A percentile compares a stretch with the other conserved stretches of the same genome.
phyloP scores from a whole-genome alignment of 179 eudicot species.

The Camellia oleifera region DNA sequence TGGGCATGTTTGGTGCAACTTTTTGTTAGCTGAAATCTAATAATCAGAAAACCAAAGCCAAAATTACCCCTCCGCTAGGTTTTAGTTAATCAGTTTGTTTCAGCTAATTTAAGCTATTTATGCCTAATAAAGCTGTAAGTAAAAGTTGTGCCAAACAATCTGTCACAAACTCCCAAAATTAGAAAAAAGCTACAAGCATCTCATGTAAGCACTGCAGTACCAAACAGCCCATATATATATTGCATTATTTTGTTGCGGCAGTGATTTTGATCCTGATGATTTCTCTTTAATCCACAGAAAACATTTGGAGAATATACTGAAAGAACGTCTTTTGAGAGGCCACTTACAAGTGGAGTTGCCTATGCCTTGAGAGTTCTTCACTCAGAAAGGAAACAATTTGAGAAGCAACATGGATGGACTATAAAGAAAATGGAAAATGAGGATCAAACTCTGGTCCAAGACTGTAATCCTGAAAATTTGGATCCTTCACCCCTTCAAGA shows the following conservation, averaged over 20 bases:
- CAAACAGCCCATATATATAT: too few relatives aligned
- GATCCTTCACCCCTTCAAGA: slow-evolving; percentile 78
- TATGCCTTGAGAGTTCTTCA: slow-evolving; percentile 83
- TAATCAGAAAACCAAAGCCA: too few relatives aligned
- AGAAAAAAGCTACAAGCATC: too few relatives aligned
- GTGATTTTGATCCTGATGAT: slow-evolving; percentile 13
- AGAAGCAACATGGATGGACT: slow-evolving; percentile 79
- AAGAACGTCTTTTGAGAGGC: slow-evolving; percentile 89
- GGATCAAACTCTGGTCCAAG: slow-evolving; percentile 80
- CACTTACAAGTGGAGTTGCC: slow-evolving; percentile 93
- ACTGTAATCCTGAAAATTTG: slow-evolving; percentile 63
- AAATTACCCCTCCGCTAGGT: too few relatives aligned
- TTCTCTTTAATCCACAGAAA: slow-evolving; percentile 42
- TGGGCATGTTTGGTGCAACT: too few relatives aligned
- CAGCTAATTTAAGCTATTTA: too few relatives aligned
- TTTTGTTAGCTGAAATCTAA: too few relatives aligned
- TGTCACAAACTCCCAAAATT: too few relatives aligned
- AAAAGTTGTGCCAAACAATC: too few relatives aligned
- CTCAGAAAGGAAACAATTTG: slow-evolving; percentile 73
- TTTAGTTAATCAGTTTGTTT: too few relatives aligned
- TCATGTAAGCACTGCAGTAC: too few relatives aligned
- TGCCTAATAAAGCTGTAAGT: too few relatives aligned
- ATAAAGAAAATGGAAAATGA: slow-evolving; percentile 86
- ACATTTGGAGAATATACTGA: slow-evolving; percentile 86
- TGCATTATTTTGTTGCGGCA: neutral